Evolutionary conservation across 1,284 basidiomycete genomes (phyloP), one percentile per base, ranked within the genome.

Genomic region (Filobasidium uniguttulatum): DNA sequence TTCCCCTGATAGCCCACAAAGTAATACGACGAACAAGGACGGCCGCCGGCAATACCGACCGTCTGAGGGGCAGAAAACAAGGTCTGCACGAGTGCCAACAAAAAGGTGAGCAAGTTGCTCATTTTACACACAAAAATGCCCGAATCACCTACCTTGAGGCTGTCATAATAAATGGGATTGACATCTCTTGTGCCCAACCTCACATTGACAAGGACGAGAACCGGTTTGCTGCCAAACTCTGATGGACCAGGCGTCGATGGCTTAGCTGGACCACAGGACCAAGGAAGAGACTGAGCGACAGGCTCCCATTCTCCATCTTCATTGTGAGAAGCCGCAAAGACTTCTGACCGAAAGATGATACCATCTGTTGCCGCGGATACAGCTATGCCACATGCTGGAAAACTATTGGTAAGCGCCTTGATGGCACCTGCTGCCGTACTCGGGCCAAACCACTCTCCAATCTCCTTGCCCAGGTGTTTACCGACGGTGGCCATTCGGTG

Each of bases 401-500:
- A 96, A 0, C 77, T 75, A 61, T 82, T 77, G 23, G 85, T 82
- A 7, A 94, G 78, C 0, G 80, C 77, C 83, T 85, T 88, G 71
- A 97, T 85, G 14, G 89, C 91, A 30, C 90, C 90, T 5, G 91
- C 89, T 26, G 93, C 93, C 0, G 88, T 93, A 63, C 87, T 93
- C 0, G 93, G 93, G 0, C 93, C 93, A 62, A 97, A 97, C 93
- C 93, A 97, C 66, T 90, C 85, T 2, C 93, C 93, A 0, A 96
- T 84, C 58, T 91, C 87, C 58, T 88, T 96, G 12, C 93, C 93
- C 1, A 96, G 76, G 56, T 90, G 83, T 64, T 94, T 93, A 3
- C 93, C 93, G 9, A 90, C 85, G 15, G 89, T 72, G 0, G 91
- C 91, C 82, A 98, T 94, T 36, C 88, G 79, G 69, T 98, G 93